phyloP scores from a whole-genome alignment of 2,329 filamentous ascomycete species.

The Daldinia eschscholtzii region DNA sequence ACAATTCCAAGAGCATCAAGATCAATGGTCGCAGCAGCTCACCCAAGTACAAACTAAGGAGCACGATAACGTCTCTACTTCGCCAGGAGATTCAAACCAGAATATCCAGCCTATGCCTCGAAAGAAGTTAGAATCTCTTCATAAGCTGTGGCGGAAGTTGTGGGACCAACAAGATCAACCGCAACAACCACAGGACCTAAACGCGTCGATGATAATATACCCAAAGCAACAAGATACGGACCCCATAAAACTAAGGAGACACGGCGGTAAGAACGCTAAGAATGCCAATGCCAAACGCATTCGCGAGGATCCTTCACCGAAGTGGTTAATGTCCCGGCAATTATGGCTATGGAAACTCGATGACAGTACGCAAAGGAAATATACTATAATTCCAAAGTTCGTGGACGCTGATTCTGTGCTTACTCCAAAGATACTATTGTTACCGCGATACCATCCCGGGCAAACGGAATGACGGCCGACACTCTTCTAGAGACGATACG shows the following conservation, averaged over 20 bases:
- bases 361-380: not conserved
- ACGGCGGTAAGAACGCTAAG: not conserved
- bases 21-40: not conserved
- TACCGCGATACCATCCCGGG: conserved; percentile 4
- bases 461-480: conserved; percentile 10
- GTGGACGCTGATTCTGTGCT: not conserved
- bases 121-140: not conserved
- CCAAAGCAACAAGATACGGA: not conserved
- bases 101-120: not conserved
- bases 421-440: not conserved
- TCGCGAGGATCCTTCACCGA: conserved; percentile 4
- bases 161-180: not conserved
- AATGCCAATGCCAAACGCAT: conserved; percentile 7
- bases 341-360: conserved; percentile 8
- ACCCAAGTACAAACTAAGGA: not conserved
- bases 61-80: not conserved
- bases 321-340: conserved; percentile 5
- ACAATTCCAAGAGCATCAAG: not conserved
- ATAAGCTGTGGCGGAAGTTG: not conserved
- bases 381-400: not conserved
- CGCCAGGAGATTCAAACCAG: not conserved
- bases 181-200: not conserved
- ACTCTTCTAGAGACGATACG: conserved; percentile 8
- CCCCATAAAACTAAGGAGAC: conserved; percentile 1
- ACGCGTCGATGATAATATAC: not conserved